Conservation (phyloP, 2,329 filamentous ascomycete genomes). For the Alternaria longipes region DNA sequence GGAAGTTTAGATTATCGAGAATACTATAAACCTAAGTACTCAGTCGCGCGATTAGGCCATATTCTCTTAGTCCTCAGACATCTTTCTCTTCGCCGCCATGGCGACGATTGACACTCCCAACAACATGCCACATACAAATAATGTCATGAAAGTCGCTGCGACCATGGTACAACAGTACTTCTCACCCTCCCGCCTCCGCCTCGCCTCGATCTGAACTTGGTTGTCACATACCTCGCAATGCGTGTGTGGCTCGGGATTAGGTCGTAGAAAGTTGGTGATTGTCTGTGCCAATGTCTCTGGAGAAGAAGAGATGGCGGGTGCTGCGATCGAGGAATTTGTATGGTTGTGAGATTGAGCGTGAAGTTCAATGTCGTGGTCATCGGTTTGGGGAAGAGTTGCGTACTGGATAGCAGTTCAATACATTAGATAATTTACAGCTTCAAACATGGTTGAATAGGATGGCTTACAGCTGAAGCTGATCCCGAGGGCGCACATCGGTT, state of each 20-base stretch:
- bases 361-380: conserved; percentile 35
- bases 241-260: conserved; percentile 30
- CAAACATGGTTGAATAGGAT: neutral
- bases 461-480: conserved; percentile 30
- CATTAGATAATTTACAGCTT: neutral
- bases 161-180: conserved; percentile 39
- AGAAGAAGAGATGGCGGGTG: neutral
- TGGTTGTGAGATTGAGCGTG: conserved; percentile 23
- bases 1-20: neutral
- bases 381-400: conserved; percentile 34
- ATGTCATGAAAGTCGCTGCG: conserved; percentile 30
- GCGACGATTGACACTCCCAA: conserved; percentile 29
- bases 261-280: conserved; percentile 34
- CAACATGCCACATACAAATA: conserved; percentile 25
- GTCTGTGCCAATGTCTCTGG: conserved; percentile 36
- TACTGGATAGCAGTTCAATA: conserved; percentile 27
- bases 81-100: conserved; percentile 8
- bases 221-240: conserved; percentile 44
- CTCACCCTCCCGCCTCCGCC: conserved; percentile 29
- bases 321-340: conserved; percentile 2
- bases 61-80: neutral
- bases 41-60: neutral
- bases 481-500: conserved; percentile 28
- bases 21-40: neutral
- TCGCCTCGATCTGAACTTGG: conserved; percentile 26